Evolutionary conservation across 1,139 yeast species (phyloP), one percentile per base, ranked within the genome.

Genomic region (Meyerozyma sp.): DNA sequence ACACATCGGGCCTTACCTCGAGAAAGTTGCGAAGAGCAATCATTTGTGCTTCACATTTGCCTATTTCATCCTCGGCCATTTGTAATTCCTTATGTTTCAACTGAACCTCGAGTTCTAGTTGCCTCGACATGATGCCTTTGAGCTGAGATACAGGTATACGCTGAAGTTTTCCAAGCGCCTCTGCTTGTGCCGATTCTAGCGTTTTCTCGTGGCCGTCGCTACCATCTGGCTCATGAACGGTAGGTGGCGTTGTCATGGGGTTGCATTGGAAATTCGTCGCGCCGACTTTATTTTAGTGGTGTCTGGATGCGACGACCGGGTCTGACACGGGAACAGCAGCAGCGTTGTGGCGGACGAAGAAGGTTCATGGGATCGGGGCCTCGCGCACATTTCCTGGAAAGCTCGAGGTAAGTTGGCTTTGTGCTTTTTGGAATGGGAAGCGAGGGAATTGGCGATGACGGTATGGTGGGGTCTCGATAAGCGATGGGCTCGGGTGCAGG

Each of bases 71-170:
- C 47, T 82, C 80, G 5, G 84, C 73, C 38, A 74, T 61, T 23
- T 72, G 67, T 41, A 81, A 65, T 58, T 86, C 91, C 45, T 81
- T 75, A 59, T 84, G 90, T 50, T 83, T 84, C 49, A 85, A 66
- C 40, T 86, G 62, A 13, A 85, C 81, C 58, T 86, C 94, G 44
- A 84, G 61, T 58, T 85, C 88, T 28, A 86, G 70, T 58, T 81
- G 82, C 46, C 70, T 70, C 46, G 68, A 70, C 28, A 72, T 58
- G 20, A 72, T 66, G 29, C 66, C 68, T 46, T 67, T 64, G 32
- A 73, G 60, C 44, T 68, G 62, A 8, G 65, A 68, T n/a, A 63
- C 50, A 0, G 77, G 75, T 6, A 70, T 62, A 21, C 57, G 56
- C 25, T 60, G 55, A 21, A 72, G 60, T 43, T 62, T 62, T 27